Evolutionary conservation across 108 stramenopile genomes (phyloP), one percentile per base, ranked within the genome.

Genomic region (Cylindrotheca closterium): DNA sequence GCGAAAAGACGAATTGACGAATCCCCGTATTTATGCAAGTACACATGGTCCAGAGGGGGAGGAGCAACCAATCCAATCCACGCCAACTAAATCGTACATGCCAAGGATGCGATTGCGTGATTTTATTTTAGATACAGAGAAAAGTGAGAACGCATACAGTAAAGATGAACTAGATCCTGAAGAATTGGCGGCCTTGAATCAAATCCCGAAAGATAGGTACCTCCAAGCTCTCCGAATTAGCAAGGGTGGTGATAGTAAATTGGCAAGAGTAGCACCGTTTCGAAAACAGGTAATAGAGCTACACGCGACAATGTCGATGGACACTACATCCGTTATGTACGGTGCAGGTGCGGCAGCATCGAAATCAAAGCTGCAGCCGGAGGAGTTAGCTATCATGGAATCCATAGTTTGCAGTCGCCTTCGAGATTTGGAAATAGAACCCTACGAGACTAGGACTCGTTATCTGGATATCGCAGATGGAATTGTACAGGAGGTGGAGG

Each of bases 21-120:
- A 12, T 12, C 42, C 12, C 8, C 42, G 42, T 12, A 45, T 12
- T 12, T 45, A 8, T 45, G 15, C 12, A 45, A 15, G 15, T 45
- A 45, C 12, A 45, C 42, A 8, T 45, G 15, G 12, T 15, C 42
- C 42, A 45, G 15, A 45, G 42, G 15, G 8, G 42, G 15, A 45
- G 15, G 8, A 12, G 42, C 42, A 15, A 45, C 42, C 42, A 45
- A 45, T 15, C 42, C n/a, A n/a, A n/a, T n/a, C n/a, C n/a, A n/a
- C n/a, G n/a, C 15, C 37, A 15, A 42, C 7, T 10, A 42, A 42
- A 15, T 42, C 37, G 30, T 67, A 67, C 30, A 53, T 67, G 1
- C 73, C 73, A 29, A 45, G 69, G 31, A 71, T 65, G 70, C 68
- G 54, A 31, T 48, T 79, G 34, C 34, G 64, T 48, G 68, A 60